Evolutionary conservation across 1,284 basidiomycete species (phyloP), one percentile per base, ranked within the genome.

Genomic region (Xerocomus nothofagi): DNA sequence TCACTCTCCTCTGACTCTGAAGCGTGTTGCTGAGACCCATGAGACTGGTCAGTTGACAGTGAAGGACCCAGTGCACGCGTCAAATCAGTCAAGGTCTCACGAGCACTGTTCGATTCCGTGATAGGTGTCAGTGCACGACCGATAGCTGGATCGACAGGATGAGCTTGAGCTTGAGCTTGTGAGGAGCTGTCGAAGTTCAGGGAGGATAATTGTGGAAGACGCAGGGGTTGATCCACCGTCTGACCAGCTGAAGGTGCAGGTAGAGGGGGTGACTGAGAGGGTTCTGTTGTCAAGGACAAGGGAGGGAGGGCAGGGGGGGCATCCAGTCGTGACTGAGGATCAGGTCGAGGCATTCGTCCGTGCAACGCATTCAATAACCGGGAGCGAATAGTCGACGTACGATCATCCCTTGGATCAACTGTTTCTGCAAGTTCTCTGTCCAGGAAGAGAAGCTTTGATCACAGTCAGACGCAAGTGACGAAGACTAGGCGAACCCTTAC

Each of bases 351-450:
- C 80, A 93, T 84, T 46, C 86, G 81, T 40, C 85, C 79, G 37
- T 78, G 71, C 12, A 93, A 74, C 30, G 93, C 80, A 31, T 75
- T 73, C 50, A 81, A 73, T 50, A 93, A 76, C 46, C 78, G 74
- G 7, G 78, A 72, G 9, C 91, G 79, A 54, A 91, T 78, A 7
- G 73, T 73, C 3, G 88, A 84, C 3, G 90, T 91, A 30, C 80
- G 79, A 57, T 90, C 88, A 49, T 91, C 86, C 41, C 89, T 77
- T 50, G 88, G 85, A 65, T 96, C 89, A 56, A 93, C 73, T 31
- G 71, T 73, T 66, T 95, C 87, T 14, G 90, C 91, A 12, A 84
- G 73, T 58, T 94, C 92, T 42, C 93, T 82, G 54, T 93, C 91
- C 49, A 98, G 77, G 77, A 98, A 98, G 18, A 98, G 82, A 44